Evolutionary conservation across 2,329 filamentous ascomycete species (phyloP).

Genomic region (Paramyrothecium sp.): DNA sequence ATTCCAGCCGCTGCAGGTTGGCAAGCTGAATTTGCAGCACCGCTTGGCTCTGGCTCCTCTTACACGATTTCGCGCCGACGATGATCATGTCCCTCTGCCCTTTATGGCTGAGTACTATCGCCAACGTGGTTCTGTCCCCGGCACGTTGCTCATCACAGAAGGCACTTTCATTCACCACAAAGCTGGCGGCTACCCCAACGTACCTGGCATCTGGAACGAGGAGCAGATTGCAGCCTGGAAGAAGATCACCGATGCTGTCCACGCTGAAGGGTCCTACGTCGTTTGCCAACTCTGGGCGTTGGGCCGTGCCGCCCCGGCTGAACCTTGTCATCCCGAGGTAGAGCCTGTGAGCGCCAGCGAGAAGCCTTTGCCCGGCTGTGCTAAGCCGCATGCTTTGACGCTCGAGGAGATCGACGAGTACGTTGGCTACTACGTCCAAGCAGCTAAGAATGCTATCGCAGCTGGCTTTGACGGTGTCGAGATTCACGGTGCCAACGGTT

Average conservation of each 20-base stretch:
- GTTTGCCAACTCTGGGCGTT: conserved; percentile 63
- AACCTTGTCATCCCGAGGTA: not conserved
- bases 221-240: conserved; percentile 60
- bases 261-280: conserved; percentile 58
- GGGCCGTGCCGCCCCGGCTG: conserved; percentile 41
- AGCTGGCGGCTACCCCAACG: conserved; percentile 26
- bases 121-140: conserved; percentile 29
- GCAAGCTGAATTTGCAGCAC: conserved; percentile 12
- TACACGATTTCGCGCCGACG: conserved; percentile 18
- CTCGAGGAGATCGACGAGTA: conserved; percentile 42
- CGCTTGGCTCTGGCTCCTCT: conserved; percentile 17
- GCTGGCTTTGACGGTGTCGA: conserved; percentile 71
- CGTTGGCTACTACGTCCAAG: conserved; percentile 52
- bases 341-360: not conserved
- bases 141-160: conserved; percentile 55
- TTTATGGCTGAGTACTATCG: conserved; percentile 22
- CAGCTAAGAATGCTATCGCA: conserved; percentile 52
- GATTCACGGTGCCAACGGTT: conserved; percentile 53
- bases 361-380: not conserved
- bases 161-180: conserved; percentile 47
- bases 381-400: conserved; percentile 39
- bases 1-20: conserved; percentile 12
- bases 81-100: conserved; percentile 12
- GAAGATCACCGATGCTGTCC: conserved; percentile 57
- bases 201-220: conserved; percentile 55